Evolutionary conservation across 2,329 filamentous ascomycete species (phyloP), one percentile per base, ranked within the genome.

Genomic region (Niveomyces coronatus): DNA sequence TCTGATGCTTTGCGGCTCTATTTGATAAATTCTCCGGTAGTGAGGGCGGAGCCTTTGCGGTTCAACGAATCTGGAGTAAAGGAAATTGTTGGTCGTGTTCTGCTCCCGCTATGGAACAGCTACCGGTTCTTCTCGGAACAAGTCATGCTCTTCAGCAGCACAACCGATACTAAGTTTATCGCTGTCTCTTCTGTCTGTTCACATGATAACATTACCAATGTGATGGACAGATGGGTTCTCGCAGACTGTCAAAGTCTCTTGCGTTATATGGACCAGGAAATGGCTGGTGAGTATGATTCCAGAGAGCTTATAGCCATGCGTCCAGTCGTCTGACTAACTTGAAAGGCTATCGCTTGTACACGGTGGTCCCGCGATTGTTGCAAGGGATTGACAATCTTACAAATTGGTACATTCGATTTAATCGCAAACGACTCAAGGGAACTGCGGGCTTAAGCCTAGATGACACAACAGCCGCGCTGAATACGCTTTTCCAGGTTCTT

Each of bases 341-440:
- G 33, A 1, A 35, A 69, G 79, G 66, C 6, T 86, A 86, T 56
- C 79, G 83, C 28, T 63, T 88, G 24, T 96, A 95, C 61, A 96
- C 88, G 2, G 89, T 96, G 31, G 87, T 94, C 31, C 88, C 88
- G 7, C 74, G 84, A 45, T 65, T 96, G 43, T 71, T 94, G 14
- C 74, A 73, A 41, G 73, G 94, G 52, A 93, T 95, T 47, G 89
- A 95, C 53, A 87, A 93, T 62, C 87, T 85, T 4, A 95, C 88
- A n/a, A 96, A 96, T 62, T 95, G 88, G 88, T 95, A 95, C 63
- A 95, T 95, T 57, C 76, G 87, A 44, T 93, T 94, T 68, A 95
- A 95, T 67, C 76, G 88, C 39, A 84, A 84, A 59, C 78, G 88
- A 39, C 70, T 94, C 48, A 95, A 94, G 76, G 88, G 88, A 55